Conservation (phyloP, 2,329 filamentous ascomycete genomes). For the Aspergillus pseudoglaucus region DNA sequence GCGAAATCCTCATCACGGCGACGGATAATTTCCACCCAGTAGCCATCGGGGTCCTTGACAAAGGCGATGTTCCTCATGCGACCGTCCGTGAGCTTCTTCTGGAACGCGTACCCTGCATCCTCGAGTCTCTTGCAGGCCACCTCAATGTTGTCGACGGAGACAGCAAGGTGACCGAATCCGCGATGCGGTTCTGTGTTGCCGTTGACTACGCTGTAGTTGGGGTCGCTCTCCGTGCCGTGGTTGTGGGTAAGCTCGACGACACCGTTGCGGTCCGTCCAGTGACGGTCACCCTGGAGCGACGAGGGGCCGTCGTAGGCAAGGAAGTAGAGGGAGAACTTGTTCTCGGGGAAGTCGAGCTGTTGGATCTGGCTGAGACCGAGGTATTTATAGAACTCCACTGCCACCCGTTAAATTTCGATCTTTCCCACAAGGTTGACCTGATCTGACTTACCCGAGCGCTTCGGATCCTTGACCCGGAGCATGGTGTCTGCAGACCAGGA, state of each 20-base stretch:
- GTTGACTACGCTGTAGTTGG: conserved; percentile 72
- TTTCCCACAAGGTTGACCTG: not conserved
- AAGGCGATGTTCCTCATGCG: conserved; percentile 86
- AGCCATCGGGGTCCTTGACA: conserved; percentile 77
- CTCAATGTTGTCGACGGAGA: conserved; percentile 77
- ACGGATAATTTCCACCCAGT: conserved; percentile 58
- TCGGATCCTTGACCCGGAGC: conserved; percentile 91
- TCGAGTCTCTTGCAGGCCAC: conserved; percentile 84
- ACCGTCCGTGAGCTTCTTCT: conserved; percentile 89
- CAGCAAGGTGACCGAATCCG: conserved; percentile 79
- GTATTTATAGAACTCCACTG: conserved; percentile 88
- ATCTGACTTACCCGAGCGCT: conserved; percentile 57
- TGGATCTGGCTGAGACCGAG: conserved; percentile 80
- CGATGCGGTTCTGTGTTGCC: conserved; percentile 85
- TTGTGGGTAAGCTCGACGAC: conserved; percentile 79
- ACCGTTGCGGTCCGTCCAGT: conserved; percentile 77
- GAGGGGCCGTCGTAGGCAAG: conserved; percentile 75
- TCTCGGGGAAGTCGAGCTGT: conserved; percentile 74
- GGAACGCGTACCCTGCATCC: conserved; percentile 84
- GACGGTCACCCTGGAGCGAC: conserved; percentile 66
- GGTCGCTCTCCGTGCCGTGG: conserved; percentile 83
- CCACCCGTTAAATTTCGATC: not conserved
- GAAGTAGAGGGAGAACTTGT: conserved; percentile 94
- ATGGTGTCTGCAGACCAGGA: conserved; percentile 44
- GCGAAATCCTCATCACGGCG: conserved; percentile 68